A percentile compares a stretch with the other conserved stretches of the same genome.
Conservation (phyloP, 345 rosid species). For the Pugionium dolabratum region DNA sequence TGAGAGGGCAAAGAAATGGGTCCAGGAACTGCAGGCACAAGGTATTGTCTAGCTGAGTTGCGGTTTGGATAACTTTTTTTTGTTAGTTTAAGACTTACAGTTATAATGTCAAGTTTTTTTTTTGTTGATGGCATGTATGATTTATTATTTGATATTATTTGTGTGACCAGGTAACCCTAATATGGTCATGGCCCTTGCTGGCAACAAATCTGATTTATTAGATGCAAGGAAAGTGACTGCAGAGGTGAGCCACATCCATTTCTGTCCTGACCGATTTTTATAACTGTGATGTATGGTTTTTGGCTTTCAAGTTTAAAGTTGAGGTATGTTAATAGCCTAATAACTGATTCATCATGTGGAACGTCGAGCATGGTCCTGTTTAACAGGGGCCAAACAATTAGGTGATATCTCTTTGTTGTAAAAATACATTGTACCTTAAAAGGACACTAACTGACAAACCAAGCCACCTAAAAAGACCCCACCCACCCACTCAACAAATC, state of each 20-base stretch:
- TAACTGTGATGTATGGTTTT: conserved; percentile 1
- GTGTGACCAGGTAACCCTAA: conserved; percentile 68
- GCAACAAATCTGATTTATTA: conserved; percentile 86
- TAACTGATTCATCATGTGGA: conserved; percentile 26
- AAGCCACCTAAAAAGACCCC: conserved; percentile 18
- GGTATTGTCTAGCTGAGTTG: conserved; percentile 50
- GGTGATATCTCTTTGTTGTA: conserved; percentile 19
- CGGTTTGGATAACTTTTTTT: neutral
- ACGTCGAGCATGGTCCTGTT: neutral
- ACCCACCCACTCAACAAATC: conserved; percentile 1
- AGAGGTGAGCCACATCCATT: conserved; percentile 55
- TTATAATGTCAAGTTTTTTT: neutral
- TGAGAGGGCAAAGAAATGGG: conserved; percentile 97
- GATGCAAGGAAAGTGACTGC: conserved; percentile 76
- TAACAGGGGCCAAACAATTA: conserved; percentile 19
- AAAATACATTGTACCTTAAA: conserved; percentile 14
- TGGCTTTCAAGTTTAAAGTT: conserved; percentile 1
- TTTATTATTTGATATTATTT: neutral
- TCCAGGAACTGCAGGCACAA: conserved; percentile 93
- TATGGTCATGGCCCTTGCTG: conserved; percentile 94
- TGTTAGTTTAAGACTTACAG: neutral
- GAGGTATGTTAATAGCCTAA: conserved; percentile 2
- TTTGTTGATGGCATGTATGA: neutral
- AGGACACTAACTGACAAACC: conserved; percentile 16
- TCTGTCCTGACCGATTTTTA: conserved; percentile 13